Conservation (phyloP, 441 rosid genomes). For the Jatropha multifida region DNA sequence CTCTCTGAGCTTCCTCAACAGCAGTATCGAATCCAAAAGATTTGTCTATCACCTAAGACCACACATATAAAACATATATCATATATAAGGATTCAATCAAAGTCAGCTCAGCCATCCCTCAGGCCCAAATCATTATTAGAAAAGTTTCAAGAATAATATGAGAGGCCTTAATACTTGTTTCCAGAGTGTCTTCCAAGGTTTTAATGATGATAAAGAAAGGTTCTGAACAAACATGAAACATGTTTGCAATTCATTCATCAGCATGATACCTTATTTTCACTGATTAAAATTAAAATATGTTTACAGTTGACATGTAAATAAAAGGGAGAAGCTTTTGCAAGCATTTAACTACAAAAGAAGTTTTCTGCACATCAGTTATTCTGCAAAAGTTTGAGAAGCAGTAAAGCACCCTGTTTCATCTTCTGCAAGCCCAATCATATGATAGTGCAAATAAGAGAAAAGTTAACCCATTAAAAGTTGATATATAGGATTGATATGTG, state of each 20-base stretch:
- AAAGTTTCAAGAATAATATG: neutral
- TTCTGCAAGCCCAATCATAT: neutral
- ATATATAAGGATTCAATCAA: neutral
- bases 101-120: neutral
- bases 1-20: constrained; percentile 67
- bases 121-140: neutral
- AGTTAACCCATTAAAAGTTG: neutral
- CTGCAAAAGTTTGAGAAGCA: neutral
- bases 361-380: neutral
- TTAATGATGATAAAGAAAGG: neutral
- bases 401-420: neutral
- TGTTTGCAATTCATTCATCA: neutral
- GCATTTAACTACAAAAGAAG: neutral
- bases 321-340: neutral
- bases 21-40: constrained; percentile 63
- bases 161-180: neutral
- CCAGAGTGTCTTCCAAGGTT: neutral
- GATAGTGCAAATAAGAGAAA: neutral
- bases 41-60: constrained; percentile 54
- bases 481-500: neutral
- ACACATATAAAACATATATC: constrained; percentile 10
- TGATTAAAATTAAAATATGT: neutral
- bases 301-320: neutral
- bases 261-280: neutral
- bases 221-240: constrained; percentile 7